phyloP scores from a whole-genome alignment of 2,329 filamentous ascomycete species.

The Penicillium vulpinum region DNA sequence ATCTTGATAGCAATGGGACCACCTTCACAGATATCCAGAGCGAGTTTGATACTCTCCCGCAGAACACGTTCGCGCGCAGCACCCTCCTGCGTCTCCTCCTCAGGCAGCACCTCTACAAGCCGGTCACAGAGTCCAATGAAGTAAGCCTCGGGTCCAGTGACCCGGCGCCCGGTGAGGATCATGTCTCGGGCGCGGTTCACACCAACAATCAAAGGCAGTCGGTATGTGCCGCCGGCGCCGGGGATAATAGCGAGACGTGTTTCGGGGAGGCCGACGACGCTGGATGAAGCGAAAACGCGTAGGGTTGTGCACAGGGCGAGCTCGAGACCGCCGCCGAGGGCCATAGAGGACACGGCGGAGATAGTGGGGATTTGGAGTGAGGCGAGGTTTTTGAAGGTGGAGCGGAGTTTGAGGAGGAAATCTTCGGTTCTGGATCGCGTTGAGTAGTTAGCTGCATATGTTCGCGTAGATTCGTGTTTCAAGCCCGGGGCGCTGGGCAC shows the following conservation, averaged over 20 bases:
- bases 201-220: constrained; percentile 80
- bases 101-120: constrained; percentile 73
- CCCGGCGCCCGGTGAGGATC: constrained; percentile 84
- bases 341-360: constrained; percentile 78
- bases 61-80: constrained; percentile 68
- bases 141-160: constrained; percentile 81
- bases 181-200: constrained; percentile 80
- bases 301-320: constrained; percentile 86
- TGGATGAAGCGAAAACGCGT: constrained; percentile 79
- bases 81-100: constrained; percentile 53
- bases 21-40: constrained; percentile 83
- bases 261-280: constrained; percentile 80
- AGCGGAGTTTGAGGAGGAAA: constrained; percentile 76
- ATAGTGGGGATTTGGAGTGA: constrained; percentile 85
- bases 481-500: neutral
- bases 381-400: constrained; percentile 71
- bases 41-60: constrained; percentile 73
- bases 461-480: neutral
- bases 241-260: constrained; percentile 92
- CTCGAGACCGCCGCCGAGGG: constrained; percentile 91
- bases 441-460: neutral
- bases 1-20: constrained; percentile 80
- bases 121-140: constrained; percentile 87
- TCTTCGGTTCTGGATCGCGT: constrained; percentile 63
- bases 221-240: constrained; percentile 88